A percentile compares a stretch with the other conserved stretches of the same genome.
phyloP scores from a whole-genome alignment of 108 stramenopile species.

The Nitzschia sp. region DNA sequence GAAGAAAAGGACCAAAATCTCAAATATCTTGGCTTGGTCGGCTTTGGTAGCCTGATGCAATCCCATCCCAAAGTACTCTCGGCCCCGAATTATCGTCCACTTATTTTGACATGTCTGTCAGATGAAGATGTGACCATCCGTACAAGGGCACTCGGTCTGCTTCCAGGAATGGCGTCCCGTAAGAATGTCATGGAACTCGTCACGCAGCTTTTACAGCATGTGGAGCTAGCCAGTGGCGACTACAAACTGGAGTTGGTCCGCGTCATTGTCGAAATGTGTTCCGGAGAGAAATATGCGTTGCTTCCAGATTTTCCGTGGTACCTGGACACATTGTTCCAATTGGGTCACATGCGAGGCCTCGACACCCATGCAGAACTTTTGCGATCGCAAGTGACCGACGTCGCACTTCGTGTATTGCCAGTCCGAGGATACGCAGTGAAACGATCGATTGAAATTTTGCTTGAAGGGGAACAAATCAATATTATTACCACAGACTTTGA shows the following conservation, averaged over 20 bases:
- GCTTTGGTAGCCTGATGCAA: conserved; percentile 88
- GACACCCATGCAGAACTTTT: conserved; percentile 73
- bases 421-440: conserved; percentile 92
- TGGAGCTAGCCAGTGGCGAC: conserved; percentile 73
- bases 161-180: conserved; percentile 94
- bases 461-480: conserved; percentile 39
- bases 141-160: conserved; percentile 91
- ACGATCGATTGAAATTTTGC: conserved; percentile 70
- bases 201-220: conserved; percentile 89
- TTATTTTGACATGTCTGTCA: conserved; percentile 91
- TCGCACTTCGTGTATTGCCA: conserved; percentile 91
- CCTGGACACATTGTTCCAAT: conserved; percentile 80
- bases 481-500: conserved; percentile 15
- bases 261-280: conserved; percentile 94
- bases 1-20: conserved; percentile 97
- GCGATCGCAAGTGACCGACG: conserved; percentile 90
- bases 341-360: conserved; percentile 86
- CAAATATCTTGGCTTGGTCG: conserved; percentile 98
- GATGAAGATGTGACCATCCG: conserved; percentile 99
- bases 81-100: conserved; percentile 80
- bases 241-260: conserved; percentile 94
- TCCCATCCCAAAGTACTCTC: conserved; percentile 89
- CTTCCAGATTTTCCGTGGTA: conserved; percentile 96
- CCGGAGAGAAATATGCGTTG: conserved; percentile 91
- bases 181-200: conserved; percentile 93